Evolutionary conservation across 306 rosid genomes (phyloP).

Genomic region (Fagus sylvatica): DNA sequence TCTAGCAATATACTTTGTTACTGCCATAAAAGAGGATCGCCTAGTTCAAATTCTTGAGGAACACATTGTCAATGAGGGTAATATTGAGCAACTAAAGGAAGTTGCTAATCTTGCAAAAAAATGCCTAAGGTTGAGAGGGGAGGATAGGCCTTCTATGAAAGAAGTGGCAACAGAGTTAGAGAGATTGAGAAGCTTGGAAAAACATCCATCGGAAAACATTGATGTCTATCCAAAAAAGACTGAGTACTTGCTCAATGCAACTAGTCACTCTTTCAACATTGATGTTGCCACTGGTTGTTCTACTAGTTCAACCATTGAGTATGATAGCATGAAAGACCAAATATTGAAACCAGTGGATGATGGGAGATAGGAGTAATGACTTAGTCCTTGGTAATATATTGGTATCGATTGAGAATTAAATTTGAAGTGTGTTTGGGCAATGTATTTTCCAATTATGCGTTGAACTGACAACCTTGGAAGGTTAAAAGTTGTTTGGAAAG

Average conservation of each 20-base stretch:
- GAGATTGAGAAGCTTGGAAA: conserved; percentile 20
- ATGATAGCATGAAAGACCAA: neutral
- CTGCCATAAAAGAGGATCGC: conserved; percentile 30
- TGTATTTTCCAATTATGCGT: too few species aligned
- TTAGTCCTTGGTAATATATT: too few species aligned
- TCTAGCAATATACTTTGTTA: conserved; percentile 35
- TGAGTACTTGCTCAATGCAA: conserved; percentile 10
- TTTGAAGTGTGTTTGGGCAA: too few species aligned
- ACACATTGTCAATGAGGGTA: conserved; percentile 7
- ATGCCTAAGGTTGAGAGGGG: conserved; percentile 42
- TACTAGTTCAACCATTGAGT: neutral
- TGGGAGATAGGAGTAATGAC: neutral
- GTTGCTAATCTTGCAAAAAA: conserved; percentile 27
- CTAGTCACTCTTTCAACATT: neutral
- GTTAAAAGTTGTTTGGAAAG: too few species aligned
- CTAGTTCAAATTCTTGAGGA: conserved; percentile 40
- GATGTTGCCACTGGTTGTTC: conserved; percentile 1
- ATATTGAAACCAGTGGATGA: neutral
- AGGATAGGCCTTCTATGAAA: conserved; percentile 62
- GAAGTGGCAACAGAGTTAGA: conserved; percentile 50
- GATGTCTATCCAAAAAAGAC: conserved; percentile 1
- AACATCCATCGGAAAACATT: conserved; percentile 18
- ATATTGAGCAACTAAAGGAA: conserved; percentile 35
- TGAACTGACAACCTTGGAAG: too few species aligned
- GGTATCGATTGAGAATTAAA: too few species aligned